Evolutionary conservation across 495 filamentous ascomycete genomes (phyloP).

Genomic region (Penicillium mononematosum): DNA sequence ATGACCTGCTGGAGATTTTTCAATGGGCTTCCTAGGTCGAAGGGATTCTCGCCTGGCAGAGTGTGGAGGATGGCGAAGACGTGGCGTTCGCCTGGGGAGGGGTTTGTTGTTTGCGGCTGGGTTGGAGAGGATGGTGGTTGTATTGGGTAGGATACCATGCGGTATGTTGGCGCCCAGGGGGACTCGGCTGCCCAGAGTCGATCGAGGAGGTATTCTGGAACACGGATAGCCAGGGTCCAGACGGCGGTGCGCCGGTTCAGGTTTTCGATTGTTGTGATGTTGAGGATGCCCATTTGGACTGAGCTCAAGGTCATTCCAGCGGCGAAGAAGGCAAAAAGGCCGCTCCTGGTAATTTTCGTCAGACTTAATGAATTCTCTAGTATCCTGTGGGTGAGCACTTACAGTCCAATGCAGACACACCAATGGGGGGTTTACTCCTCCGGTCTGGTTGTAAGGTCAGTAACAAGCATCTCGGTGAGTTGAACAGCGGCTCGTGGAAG

Average conservation of each 20-base stretch:
- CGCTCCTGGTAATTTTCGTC: slow-evolving; percentile 39
- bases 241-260: slow-evolving; percentile 59
- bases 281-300: slow-evolving; percentile 63
- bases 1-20: slow-evolving; percentile 74
- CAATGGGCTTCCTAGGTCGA: slow-evolving; percentile 60
- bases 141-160: slow-evolving; percentile 47
- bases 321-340: slow-evolving; percentile 74
- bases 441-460: slow-evolving; percentile 28
- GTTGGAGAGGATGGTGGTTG: slow-evolving; percentile 19
- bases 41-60: slow-evolving; percentile 73
- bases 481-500: not conserved
- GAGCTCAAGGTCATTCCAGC: slow-evolving; percentile 70
- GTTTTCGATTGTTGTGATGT: slow-evolving; percentile 81
- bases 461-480: not conserved
- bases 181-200: slow-evolving; percentile 32
- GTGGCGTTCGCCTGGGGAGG: slow-evolving; percentile 39
- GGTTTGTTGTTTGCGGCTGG: slow-evolving; percentile 14
- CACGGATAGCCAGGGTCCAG: slow-evolving; percentile 73
- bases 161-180: slow-evolving; percentile 45
- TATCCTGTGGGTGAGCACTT: slow-evolving; percentile 23
- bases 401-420: slow-evolving; percentile 56
- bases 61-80: slow-evolving; percentile 77
- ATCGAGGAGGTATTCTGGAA: slow-evolving; percentile 52
- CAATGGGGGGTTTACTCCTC: slow-evolving; percentile 49
- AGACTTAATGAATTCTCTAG: slow-evolving; percentile 7